Evolutionary conservation across 768 basidiomycete genomes (phyloP).

Genomic region (Mycena kentingensis): DNA sequence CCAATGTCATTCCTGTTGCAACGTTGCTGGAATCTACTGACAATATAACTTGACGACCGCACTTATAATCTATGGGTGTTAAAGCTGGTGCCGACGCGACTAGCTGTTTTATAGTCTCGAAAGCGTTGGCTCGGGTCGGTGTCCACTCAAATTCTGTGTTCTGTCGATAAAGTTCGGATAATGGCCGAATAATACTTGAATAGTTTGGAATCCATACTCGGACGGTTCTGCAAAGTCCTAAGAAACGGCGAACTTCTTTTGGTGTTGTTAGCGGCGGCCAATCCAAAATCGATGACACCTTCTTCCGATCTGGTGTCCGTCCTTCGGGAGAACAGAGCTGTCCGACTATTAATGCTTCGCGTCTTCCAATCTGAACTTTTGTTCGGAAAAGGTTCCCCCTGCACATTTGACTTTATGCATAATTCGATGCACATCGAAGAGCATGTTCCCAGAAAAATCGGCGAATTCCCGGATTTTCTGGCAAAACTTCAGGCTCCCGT

Average conservation of each 20-base stretch:
- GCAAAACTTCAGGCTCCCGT: conserved; percentile 27
- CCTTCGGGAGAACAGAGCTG: conserved; percentile 31
- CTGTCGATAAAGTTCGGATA: background rate
- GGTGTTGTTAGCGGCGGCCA: conserved; percentile 28
- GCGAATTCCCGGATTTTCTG: conserved; percentile 29
- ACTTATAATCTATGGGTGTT: conserved; percentile 35
- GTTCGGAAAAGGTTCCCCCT: conserved; percentile 35
- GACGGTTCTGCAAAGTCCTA: conserved; percentile 22
- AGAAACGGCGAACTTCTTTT: conserved; percentile 30
- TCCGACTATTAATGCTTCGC: conserved; percentile 17
- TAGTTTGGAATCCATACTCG: background rate
- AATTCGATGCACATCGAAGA: conserved; percentile 31
- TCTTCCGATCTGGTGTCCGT: conserved; percentile 25
- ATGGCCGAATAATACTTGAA: background rate
- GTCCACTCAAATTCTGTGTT: background rate
- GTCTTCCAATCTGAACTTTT: conserved; percentile 29
- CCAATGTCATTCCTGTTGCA: conserved; percentile 34
- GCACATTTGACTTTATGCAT: conserved; percentile 32
- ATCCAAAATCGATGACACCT: conserved; percentile 21
- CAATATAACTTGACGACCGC: conserved; percentile 26
- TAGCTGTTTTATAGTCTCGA: background rate
- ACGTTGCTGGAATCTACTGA: conserved; percentile 35
- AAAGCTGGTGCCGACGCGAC: conserved; percentile 12
- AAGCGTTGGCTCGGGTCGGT: background rate
- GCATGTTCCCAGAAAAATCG: conserved; percentile 42